Evolutionary conservation across 768 basidiomycete genomes (phyloP), one percentile per base, ranked within the genome.

Genomic region (Mycena rosella): DNA sequence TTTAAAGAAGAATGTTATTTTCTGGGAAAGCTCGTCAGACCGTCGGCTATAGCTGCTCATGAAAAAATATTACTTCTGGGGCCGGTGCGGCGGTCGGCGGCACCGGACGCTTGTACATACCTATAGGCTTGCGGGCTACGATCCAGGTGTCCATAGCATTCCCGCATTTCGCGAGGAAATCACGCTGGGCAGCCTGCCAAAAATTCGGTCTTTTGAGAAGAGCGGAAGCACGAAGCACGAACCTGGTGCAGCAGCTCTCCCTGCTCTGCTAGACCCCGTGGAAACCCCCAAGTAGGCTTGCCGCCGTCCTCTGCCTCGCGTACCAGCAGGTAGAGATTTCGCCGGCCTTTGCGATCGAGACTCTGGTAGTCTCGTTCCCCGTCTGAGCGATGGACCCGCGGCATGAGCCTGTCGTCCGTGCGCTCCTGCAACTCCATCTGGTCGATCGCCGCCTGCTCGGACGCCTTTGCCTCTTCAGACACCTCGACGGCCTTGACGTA

Each of bases 131-230:
- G 59, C 91, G 88, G 57, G 94, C 89, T n/a, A 97, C 95, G 68
- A 96, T 83, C 96, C 97, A 99, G 15, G 90, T 90, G 74, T 99
- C 96, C 92, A 99, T 95, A 57, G 89, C 81, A 47, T 85, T 81
- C 13, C 96, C 96, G 69, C 92, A 94, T 75, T 92, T 87, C 3
- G 87, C 85, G 53, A 82, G 80, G 24, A 98, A 83, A 66, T 91
- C 87, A 54, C 91, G 84, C 58, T 89, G 84, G 5, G 95, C 95
- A 42, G 95, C 91, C 92, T 96, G 64, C 1, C 72, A 26, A 73
- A 38, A 54, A 24, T 11, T 54, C 22, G 45, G 24, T 26, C 45
- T 47, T 13, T 47, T 38, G 14, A 32, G 40, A 65, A 27, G 20
- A 34, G 45, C 44, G 38, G 17, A 27, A 20, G 49, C 8, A 29